Percentiles rank a stretch among this genome's conserved stretches.
Evolutionary conservation across 441 rosid genomes (phyloP).

Genomic region (Pelargonium cotyledonis): DNA sequence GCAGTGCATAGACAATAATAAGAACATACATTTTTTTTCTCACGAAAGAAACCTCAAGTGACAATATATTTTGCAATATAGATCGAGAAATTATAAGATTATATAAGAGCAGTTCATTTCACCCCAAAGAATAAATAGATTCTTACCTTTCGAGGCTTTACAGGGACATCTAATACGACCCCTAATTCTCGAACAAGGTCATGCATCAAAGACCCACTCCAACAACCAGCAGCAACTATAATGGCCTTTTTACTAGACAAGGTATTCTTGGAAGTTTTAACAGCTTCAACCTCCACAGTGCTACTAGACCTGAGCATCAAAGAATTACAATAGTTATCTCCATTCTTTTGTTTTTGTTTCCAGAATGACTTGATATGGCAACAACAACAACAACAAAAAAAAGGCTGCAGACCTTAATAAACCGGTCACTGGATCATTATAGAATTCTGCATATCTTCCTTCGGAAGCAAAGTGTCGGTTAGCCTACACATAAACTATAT

Average conservation of each 20-base stretch:
- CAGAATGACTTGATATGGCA: background rate
- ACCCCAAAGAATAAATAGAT: slow-evolving; percentile 6
- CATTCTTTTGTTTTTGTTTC: background rate
- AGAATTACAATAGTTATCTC: slow-evolving; percentile 8
- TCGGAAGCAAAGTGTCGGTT: slow-evolving; percentile 47
- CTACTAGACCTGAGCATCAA: slow-evolving; percentile 39
- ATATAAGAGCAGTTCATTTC: background rate
- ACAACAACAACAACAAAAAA: background rate
- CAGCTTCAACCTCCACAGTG: slow-evolving; percentile 49
- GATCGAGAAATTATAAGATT: background rate
- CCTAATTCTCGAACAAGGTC: slow-evolving; percentile 47
- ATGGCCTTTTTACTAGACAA: slow-evolving; percentile 61
- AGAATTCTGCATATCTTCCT: slow-evolving; percentile 87
- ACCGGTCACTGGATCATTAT: slow-evolving; percentile 58
- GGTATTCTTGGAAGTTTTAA: slow-evolving; percentile 51
- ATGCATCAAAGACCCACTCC: slow-evolving; percentile 74
- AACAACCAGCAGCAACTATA: slow-evolving; percentile 84
- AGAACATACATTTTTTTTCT: background rate
- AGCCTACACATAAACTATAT: slow-evolving; percentile 34
- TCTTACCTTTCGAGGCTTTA: slow-evolving; percentile 83
- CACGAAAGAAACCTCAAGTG: background rate
- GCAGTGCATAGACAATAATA: background rate
- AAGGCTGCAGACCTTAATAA: slow-evolving; percentile 44
- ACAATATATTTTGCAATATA: slow-evolving; percentile 3
- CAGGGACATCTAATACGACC: slow-evolving; percentile 47